Conservation (phyloP, 2,329 filamentous ascomycete genomes). For the Parastagonospora avenae region DNA sequence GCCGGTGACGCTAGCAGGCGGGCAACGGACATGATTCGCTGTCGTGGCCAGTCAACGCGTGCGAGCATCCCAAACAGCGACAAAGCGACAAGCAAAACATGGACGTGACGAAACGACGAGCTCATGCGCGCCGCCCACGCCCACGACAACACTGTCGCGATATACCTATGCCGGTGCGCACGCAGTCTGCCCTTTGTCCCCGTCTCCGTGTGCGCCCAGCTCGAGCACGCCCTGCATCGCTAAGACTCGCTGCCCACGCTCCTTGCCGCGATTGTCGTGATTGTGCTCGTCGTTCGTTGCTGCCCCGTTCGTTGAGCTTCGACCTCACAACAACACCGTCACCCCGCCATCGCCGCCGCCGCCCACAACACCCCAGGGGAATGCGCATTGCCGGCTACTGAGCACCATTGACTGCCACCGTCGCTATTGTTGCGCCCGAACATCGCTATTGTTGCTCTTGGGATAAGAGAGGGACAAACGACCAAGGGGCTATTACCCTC, state of each 20-base stretch:
- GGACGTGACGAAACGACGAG: no score
- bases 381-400: conserved; percentile 16
- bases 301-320: conserved; percentile 9
- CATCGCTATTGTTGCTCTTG: conserved; percentile 8
- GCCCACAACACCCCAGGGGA: not conserved
- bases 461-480: conserved; percentile 16
- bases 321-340: conserved; percentile 13
- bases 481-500: conserved; percentile 10
- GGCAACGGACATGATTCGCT: no score
- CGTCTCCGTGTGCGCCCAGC: conserved; percentile 6
- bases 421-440: conserved; percentile 9
- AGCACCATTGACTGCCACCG: not conserved
- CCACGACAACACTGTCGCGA: not conserved
- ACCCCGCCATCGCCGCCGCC: conserved; percentile 17
- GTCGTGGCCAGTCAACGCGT: no score
- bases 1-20: no score
- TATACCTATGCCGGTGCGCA: no score
- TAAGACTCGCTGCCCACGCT: not conserved
- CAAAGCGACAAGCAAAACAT: no score
- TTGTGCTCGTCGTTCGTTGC: no score
- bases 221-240: conserved; percentile 10
- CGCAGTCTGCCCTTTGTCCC: not conserved
- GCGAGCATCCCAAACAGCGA: no score
- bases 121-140: not conserved
- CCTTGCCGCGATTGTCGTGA: not conserved